Conservation (phyloP, 2,329 filamentous ascomycete species). For the Exophiala mesophila region DNA sequence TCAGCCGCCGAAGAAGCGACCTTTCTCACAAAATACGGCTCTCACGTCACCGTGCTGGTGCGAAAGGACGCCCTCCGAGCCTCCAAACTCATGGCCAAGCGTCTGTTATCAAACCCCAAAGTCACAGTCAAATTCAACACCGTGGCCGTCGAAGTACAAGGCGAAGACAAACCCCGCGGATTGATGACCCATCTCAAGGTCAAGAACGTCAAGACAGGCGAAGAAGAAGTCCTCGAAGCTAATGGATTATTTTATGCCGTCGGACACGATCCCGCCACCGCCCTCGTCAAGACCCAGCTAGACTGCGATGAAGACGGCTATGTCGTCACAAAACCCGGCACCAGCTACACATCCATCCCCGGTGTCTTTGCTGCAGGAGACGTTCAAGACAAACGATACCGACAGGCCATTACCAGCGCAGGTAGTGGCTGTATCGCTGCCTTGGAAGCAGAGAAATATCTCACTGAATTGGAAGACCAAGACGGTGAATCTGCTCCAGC, state of each 20-base stretch:
- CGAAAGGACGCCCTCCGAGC: conserved; percentile 81
- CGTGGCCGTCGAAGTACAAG: conserved; percentile 75
- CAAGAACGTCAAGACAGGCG: conserved; percentile 70
- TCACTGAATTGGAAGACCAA: conserved; percentile 67
- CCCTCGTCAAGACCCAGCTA: conserved; percentile 85
- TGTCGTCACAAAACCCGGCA: conserved; percentile 81
- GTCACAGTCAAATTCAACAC: conserved; percentile 85
- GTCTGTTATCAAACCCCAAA: conserved; percentile 78
- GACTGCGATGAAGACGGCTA: conserved; percentile 88
- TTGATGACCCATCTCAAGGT: conserved; percentile 85
- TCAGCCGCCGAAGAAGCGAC: conserved; percentile 95
- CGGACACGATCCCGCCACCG: conserved; percentile 88
- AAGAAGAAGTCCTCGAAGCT: conserved; percentile 77
- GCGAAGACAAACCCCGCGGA: conserved; percentile 66
- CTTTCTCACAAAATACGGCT: conserved; percentile 96
- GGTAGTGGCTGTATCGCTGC: conserved; percentile 94
- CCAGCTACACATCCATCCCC: conserved; percentile 77
- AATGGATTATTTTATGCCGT: conserved; percentile 97
- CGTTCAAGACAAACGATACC: conserved; percentile 97
- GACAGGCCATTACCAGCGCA: conserved; percentile 95
- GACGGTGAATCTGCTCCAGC: conserved; percentile 34
- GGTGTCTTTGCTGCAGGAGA: conserved; percentile 96
- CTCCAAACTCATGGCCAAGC: conserved; percentile 84
- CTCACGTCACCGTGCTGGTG: conserved; percentile 90
- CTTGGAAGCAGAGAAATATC: conserved; percentile 89